Conservation (phyloP, 495 filamentous ascomycete genomes). For the Beverwykella pulmonaria region DNA sequence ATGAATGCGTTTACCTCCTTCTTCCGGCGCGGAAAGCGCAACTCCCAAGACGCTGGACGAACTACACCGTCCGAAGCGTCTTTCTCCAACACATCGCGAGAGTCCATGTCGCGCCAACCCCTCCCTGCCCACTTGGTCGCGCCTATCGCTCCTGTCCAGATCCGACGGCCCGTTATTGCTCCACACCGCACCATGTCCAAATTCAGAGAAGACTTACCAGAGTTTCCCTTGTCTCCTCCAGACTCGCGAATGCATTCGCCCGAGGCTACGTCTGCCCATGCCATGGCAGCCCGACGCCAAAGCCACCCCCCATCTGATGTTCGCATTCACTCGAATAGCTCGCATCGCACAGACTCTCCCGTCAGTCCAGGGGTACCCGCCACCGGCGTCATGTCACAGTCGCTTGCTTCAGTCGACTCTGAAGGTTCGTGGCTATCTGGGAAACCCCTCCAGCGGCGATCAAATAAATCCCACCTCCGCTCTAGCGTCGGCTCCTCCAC, state of each 20-base stretch:
- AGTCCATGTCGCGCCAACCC: slow-evolving; percentile 65
- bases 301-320: slow-evolving; percentile 23
- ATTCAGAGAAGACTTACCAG: slow-evolving; percentile 90
- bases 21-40: slow-evolving; percentile 71
- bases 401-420: slow-evolving; percentile 83
- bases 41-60: slow-evolving; percentile 59
- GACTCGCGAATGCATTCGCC: slow-evolving; percentile 79
- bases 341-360: slow-evolving; percentile 42
- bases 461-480: slow-evolving; percentile 47
- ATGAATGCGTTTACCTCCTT: slow-evolving; percentile 66
- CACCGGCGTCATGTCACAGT: slow-evolving; percentile 62
- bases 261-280: slow-evolving; percentile 46
- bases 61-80: slow-evolving; percentile 52
- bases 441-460: slow-evolving; percentile 57
- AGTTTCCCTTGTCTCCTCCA: slow-evolving; percentile 77
- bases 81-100: slow-evolving; percentile 84
- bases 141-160: slow-evolving; percentile 40
- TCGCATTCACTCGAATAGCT: slow-evolving; percentile 9
- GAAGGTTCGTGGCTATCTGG: slow-evolving; percentile 94
- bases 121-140: slow-evolving; percentile 51
- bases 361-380: slow-evolving; percentile 40
- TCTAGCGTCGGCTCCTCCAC: slow-evolving; percentile 31
- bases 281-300: slow-evolving; percentile 27
- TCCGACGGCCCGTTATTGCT: slow-evolving; percentile 47
- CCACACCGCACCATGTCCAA: slow-evolving; percentile 82